A percentile compares a stretch with the other conserved stretches of the same genome.
These are phyloP conservation scores for Hanseniaspora osmophila DNA, from an alignment of 805 yeast species.

Conservation along the genomic window DNA sequence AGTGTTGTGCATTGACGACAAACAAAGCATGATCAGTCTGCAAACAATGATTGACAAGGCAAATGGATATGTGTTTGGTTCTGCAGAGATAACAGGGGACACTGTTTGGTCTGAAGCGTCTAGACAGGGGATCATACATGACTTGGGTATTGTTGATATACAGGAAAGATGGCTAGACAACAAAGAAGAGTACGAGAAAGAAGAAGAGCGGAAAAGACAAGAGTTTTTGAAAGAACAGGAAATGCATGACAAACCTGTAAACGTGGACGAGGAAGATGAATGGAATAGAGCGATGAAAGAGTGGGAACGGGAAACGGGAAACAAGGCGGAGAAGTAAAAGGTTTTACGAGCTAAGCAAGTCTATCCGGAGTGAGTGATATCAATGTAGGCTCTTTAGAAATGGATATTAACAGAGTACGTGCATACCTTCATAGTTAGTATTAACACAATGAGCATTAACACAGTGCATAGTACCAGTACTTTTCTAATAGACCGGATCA, in stretches of 20 bases:
- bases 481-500: too few relatives aligned
- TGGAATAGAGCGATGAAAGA: slow-evolving; percentile 52
- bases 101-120: slow-evolving; percentile 94
- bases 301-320: slow-evolving; percentile 36
- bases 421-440: too few relatives aligned
- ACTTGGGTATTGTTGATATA: slow-evolving; percentile 36
- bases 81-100: slow-evolving; percentile 93
- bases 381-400: too few relatives aligned
- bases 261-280: slow-evolving; percentile 50
- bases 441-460: too few relatives aligned
- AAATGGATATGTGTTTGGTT: slow-evolving; percentile 84
- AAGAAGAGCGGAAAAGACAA: slow-evolving; percentile 34
- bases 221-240: slow-evolving; percentile 30
- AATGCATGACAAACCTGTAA: slow-evolving; percentile 30
- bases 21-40: slow-evolving; percentile 76
- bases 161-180: slow-evolving; percentile 94
- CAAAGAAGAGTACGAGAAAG: slow-evolving; percentile 62
- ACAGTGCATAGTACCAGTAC: too few relatives aligned
- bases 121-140: slow-evolving; percentile 39
- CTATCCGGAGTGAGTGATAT: not conserved
- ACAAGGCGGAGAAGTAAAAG: slow-evolving; percentile 2
- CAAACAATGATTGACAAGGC: slow-evolving; percentile 75
- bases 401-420: too few relatives aligned
- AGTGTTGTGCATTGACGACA: slow-evolving; percentile 83
- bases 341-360: too few relatives aligned